phyloP scores from a whole-genome alignment of 225 moss, liverwort and hornwort species.

The Pseudoscleropodium purum region DNA sequence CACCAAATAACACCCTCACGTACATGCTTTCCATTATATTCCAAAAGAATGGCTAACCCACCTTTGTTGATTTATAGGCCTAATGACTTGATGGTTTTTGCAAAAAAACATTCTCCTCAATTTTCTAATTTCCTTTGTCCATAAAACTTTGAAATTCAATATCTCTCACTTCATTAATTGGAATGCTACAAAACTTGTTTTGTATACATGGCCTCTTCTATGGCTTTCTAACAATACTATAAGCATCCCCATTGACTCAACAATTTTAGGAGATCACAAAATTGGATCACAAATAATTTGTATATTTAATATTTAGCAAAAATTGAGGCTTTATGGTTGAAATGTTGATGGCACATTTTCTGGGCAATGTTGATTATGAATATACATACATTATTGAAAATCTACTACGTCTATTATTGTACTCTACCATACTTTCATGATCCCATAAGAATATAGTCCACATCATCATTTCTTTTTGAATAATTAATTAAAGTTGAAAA shows the following conservation, averaged over 20 bases:
- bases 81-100: background rate
- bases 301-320: too few species aligned
- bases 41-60: background rate
- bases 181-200: accelerated
- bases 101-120: background rate
- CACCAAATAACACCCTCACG: accelerated
- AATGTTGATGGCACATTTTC: background rate
- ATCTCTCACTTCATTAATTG: accelerated
- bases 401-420: background rate
- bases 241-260: accelerated
- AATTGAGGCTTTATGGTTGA: too few species aligned
- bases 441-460: accelerated
- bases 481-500: background rate
- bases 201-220: accelerated
- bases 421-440: background rate
- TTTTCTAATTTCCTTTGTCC: background rate
- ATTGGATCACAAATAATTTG: background rate
- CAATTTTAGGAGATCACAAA: background rate
- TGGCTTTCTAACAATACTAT: background rate
- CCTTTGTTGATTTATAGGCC: background rate
- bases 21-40: accelerated
- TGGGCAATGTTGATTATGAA: background rate
- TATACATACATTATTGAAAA: background rate
- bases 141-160: background rate
- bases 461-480: accelerated